Conservation (phyloP, 306 rosid genomes). For the Sechiopsis laciniata region DNA sequence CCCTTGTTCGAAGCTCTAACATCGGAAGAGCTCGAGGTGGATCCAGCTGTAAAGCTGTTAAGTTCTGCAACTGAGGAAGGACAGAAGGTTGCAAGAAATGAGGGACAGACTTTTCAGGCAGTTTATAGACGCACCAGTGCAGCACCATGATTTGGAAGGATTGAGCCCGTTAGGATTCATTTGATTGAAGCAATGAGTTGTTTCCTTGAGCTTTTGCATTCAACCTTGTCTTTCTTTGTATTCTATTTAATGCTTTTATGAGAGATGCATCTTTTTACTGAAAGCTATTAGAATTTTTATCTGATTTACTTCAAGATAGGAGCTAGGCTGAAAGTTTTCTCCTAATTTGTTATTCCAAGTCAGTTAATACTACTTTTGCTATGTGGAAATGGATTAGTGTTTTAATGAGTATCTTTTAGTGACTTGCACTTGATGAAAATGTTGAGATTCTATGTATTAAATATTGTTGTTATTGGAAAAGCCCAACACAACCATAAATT, state of each 20-base stretch:
- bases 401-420: too few relatives aligned
- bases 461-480: background rate
- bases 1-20: conserved; percentile 76
- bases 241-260: background rate
- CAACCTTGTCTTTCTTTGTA: background rate
- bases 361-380: background rate
- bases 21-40: conserved; percentile 67
- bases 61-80: conserved; percentile 88
- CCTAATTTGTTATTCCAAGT: background rate
- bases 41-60: conserved; percentile 69
- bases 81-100: conserved; percentile 95
- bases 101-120: conserved; percentile 76
- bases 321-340: background rate
- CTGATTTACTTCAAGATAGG: background rate
- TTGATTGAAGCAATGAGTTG: background rate
- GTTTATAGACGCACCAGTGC: conserved; percentile 58
- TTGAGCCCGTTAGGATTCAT: background rate
- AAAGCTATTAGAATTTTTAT: background rate
- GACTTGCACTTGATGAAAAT: too few relatives aligned
- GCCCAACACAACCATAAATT: too few relatives aligned
- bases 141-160: conserved; percentile 28
- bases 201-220: background rate
- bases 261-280: background rate
- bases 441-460: too few relatives aligned
- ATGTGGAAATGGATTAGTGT: too few relatives aligned